Percentiles rank a stretch among this genome's conserved stretches.
phyloP scores from a whole-genome alignment of 2,329 filamentous ascomycete species.

The Colletotrichum filicis region DNA sequence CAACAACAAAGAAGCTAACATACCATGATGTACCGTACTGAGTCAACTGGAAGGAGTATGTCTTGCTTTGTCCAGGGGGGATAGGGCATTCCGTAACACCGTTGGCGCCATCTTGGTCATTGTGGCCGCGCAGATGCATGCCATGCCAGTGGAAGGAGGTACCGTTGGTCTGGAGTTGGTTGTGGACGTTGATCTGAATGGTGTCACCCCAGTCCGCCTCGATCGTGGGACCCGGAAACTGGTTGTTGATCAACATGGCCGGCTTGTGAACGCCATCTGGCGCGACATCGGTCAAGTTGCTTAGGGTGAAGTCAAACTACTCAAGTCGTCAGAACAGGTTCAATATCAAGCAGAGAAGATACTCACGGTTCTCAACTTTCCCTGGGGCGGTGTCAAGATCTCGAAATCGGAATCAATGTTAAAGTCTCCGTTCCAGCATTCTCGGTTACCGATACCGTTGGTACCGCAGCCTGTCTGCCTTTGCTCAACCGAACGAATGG shows the following conservation, averaged over 20 bases:
- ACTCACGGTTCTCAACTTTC: slow-evolving; percentile 40
- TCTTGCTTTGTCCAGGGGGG: slow-evolving; percentile 45
- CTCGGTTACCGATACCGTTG: slow-evolving; percentile 43
- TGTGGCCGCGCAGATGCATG: slow-evolving; percentile 54
- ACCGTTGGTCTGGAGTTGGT: slow-evolving; percentile 64
- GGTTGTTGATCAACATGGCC: slow-evolving; percentile 59
- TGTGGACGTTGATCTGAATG: slow-evolving; percentile 68
- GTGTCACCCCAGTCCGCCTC: slow-evolving; percentile 55
- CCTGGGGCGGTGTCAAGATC: slow-evolving; percentile 38
- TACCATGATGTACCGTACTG: slow-evolving; percentile 51
- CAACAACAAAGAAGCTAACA: not conserved
- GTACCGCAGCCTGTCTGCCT: slow-evolving; percentile 39
- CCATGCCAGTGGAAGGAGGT: slow-evolving; percentile 62
- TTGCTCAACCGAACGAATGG: slow-evolving; percentile 16
- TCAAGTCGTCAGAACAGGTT: not conserved
- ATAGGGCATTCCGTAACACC: slow-evolving; percentile 57
- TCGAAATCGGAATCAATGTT: slow-evolving; percentile 46
- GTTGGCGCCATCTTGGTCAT: slow-evolving; percentile 56
- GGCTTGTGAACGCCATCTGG: slow-evolving; percentile 40
- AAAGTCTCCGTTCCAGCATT: slow-evolving; percentile 46
- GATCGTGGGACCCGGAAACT: slow-evolving; percentile 63
- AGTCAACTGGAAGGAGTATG: slow-evolving; percentile 47
- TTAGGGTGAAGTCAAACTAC: slow-evolving; percentile 43
- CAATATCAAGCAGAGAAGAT: no score
- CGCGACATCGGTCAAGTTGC: slow-evolving; percentile 36